Evolutionary conservation across 2,329 filamentous ascomycete genomes (phyloP).

Genomic region (Exutisphaerella laricina): DNA sequence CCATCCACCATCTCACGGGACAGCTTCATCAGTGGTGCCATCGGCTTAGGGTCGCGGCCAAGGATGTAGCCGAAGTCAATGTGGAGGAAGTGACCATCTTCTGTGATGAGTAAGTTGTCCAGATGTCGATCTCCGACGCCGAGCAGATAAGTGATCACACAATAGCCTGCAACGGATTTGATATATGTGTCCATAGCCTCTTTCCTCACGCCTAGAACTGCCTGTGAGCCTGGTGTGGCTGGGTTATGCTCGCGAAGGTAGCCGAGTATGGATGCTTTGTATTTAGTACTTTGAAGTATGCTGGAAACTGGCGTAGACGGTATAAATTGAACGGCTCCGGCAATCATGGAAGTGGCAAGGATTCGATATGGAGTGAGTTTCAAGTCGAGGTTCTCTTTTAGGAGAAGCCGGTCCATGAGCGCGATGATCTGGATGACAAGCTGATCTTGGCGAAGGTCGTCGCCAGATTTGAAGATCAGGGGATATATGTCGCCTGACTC

Average conservation of each 20-base stretch:
- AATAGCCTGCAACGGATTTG: conserved; percentile 94
- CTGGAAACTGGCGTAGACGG: conserved; percentile 71
- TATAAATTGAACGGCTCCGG: conserved; percentile 90
- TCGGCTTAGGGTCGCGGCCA: conserved; percentile 92
- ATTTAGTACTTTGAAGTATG: conserved; percentile 65
- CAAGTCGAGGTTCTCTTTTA: conserved; percentile 92
- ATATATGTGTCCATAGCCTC: conserved; percentile 93
- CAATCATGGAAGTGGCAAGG: conserved; percentile 81
- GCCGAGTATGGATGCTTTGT: conserved; percentile 69
- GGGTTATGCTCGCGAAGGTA: conserved; percentile 89
- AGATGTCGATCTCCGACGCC: conserved; percentile 94
- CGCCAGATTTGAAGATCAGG: conserved; percentile 86
- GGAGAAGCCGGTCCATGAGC: conserved; percentile 90
- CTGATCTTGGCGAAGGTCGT: conserved; percentile 94
- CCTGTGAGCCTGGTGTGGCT: conserved; percentile 68
- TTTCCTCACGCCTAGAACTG: conserved; percentile 76
- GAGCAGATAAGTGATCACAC: conserved; percentile 95
- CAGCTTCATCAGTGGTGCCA: conserved; percentile 94
- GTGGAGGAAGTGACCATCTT: conserved; percentile 93
- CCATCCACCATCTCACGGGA: conserved; percentile 98
- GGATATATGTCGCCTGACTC: conserved; percentile 72
- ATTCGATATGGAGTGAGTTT: conserved; percentile 96
- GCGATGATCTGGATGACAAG: conserved; percentile 97
- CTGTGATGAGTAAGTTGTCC: conserved; percentile 86
- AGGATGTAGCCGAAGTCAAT: conserved; percentile 98